These are phyloP conservation scores for Drechslera avenae DNA, from an alignment of 2,329 filamentous ascomycete species.

Conservation along the genomic window DNA sequence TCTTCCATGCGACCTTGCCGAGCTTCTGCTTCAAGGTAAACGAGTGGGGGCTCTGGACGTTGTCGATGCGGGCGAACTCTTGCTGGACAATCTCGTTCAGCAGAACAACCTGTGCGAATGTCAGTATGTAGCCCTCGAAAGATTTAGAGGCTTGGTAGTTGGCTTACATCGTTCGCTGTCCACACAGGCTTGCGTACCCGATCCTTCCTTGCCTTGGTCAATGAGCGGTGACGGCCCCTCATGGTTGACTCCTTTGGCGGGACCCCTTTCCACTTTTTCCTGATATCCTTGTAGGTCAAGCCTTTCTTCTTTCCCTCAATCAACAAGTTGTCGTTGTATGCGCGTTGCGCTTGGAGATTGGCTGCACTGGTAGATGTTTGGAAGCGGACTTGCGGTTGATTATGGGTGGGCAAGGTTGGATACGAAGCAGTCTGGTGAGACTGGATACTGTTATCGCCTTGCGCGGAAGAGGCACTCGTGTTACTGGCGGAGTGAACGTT, in stretches of 20 bases:
- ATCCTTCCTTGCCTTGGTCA: conserved; percentile 67
- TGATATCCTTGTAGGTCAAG: conserved; percentile 70
- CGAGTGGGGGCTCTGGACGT: conserved; percentile 6
- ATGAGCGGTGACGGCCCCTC: conserved; percentile 67
- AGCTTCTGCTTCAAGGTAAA: conserved; percentile 26
- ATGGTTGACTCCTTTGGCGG: conserved; percentile 73
- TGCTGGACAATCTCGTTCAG: conserved; percentile 28
- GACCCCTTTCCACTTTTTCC: conserved; percentile 59
- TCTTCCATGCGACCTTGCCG: conserved; percentile 63
- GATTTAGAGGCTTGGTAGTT: neutral
- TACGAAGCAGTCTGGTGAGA: neutral
- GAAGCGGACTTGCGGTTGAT: conserved; percentile 1
- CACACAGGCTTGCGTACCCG: conserved; percentile 71
- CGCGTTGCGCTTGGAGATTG: conserved; percentile 16
- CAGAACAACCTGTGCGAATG: conserved; percentile 27
- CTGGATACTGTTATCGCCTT: neutral
- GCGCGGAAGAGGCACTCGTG: neutral
- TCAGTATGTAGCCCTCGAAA: conserved; percentile 11
- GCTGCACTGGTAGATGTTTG: neutral
- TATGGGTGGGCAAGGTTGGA: neutral
- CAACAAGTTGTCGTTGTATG: conserved; percentile 48
- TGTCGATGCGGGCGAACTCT: conserved; percentile 29
- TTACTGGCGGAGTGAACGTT: neutral
- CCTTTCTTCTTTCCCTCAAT: conserved; percentile 61
- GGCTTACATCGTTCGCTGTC: conserved; percentile 67